Percentiles rank a stretch among this genome's conserved stretches.
Conservation (phyloP, 805 yeast genomes). For the Zygosaccharomyces siamensis region DNA sequence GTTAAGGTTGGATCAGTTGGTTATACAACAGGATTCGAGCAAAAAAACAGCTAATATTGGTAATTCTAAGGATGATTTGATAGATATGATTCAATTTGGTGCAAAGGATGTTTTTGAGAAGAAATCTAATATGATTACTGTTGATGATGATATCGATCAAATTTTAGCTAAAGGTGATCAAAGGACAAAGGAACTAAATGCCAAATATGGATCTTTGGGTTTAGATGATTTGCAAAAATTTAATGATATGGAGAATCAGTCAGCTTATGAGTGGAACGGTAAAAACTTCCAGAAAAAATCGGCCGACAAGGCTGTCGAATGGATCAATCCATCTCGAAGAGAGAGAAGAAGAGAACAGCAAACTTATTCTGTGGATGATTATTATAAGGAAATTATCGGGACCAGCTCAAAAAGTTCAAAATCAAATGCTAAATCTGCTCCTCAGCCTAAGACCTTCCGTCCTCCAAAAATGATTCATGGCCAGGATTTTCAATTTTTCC, state of each 20-base stretch:
- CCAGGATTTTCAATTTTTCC: constrained; percentile 73
- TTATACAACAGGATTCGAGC: constrained; percentile 82
- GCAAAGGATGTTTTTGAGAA: constrained; percentile 82
- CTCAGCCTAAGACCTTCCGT: constrained; percentile 43
- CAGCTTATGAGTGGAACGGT: constrained; percentile 97
- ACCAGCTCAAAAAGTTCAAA: constrained; percentile 21
- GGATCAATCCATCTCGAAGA: constrained; percentile 63
- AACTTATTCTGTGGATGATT: constrained; percentile 70
- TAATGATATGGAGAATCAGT: constrained; percentile 63
- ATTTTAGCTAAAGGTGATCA: constrained; percentile 77
- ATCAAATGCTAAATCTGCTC: constrained; percentile 32
- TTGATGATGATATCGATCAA: constrained; percentile 70
- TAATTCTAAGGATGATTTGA: constrained; percentile 72
- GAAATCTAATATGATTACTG: constrained; percentile 29
- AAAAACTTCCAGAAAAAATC: constrained; percentile 48
- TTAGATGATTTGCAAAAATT: constrained; percentile 91
- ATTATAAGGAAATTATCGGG: constrained; percentile 62
- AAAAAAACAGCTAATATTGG: constrained; percentile 37
- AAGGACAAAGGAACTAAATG: constrained; percentile 73
- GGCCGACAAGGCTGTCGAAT: constrained; percentile 39
- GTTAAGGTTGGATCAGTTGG: constrained; percentile 85
- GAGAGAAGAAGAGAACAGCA: constrained; percentile 71
- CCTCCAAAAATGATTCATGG: constrained; percentile 61
- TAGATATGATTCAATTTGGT: constrained; percentile 96
- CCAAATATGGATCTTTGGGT: constrained; percentile 79